A percentile compares a stretch with the other conserved stretches of the same genome.
These are phyloP conservation scores for Tothia fuscella DNA, from an alignment of 2,329 filamentous ascomycete genomes.

Conservation along the genomic window DNA sequence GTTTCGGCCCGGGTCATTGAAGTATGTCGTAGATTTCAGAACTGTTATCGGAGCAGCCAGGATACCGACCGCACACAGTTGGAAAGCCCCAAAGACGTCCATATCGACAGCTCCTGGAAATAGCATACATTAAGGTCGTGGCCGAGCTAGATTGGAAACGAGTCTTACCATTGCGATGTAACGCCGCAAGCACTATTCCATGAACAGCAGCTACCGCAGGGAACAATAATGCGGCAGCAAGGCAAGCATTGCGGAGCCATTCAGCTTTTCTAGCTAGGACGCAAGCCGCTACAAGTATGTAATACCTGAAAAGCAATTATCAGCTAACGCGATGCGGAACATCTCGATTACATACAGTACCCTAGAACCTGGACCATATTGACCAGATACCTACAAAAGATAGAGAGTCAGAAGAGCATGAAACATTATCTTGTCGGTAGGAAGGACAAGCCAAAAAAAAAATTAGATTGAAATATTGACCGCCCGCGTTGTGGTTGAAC, in stretches of 20 bases:
- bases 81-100: slow-evolving; percentile 57
- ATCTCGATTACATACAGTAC: slow-evolving; percentile 31
- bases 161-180: slow-evolving; percentile 46
- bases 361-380: slow-evolving; percentile 44
- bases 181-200: slow-evolving; percentile 45
- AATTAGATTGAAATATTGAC: too few relatives aligned
- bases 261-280: slow-evolving; percentile 48
- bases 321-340: slow-evolving; percentile 8
- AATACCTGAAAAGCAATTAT: slow-evolving; percentile 37
- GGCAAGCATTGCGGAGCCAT: slow-evolving; percentile 51
- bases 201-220: slow-evolving; percentile 54
- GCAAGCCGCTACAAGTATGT: slow-evolving; percentile 51
- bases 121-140: not conserved
- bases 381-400: slow-evolving; percentile 44
- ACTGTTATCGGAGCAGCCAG: slow-evolving; percentile 52
- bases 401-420: slow-evolving; percentile 37
- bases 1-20: slow-evolving; percentile 50
- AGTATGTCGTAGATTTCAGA: slow-evolving; percentile 50
- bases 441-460: too few relatives aligned
- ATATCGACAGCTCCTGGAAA: slow-evolving; percentile 49
- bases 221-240: slow-evolving; percentile 50
- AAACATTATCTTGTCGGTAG: too few relatives aligned
- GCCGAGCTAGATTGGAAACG: not conserved
- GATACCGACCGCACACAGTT: slow-evolving; percentile 54
- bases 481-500: too few relatives aligned